Conservation (phyloP, 2,329 filamentous ascomycete species). For the Cryphonectria nitschkei region DNA sequence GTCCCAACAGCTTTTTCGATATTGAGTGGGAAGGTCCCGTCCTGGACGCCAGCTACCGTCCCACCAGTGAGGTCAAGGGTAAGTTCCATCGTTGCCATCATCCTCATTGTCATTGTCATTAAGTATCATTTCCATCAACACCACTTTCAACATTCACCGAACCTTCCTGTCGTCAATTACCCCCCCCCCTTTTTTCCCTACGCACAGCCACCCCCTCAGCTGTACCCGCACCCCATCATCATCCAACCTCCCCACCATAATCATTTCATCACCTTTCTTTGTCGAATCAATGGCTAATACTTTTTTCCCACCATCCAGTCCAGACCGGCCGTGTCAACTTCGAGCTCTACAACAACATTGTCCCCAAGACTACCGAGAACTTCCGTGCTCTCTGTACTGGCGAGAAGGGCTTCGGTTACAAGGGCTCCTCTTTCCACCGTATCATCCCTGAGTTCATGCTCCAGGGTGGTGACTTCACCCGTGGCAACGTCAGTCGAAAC, state of each 20-base stretch:
- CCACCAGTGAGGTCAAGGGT: constrained; percentile 63
- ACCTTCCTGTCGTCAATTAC: not conserved
- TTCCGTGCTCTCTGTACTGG: constrained; percentile 83
- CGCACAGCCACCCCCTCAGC: constrained; percentile 12
- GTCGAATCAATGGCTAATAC: constrained; percentile 7
- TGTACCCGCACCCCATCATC: constrained; percentile 2
- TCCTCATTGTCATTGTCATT: constrained; percentile 2
- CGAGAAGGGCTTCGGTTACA: constrained; percentile 82
- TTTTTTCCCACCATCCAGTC: constrained; percentile 48
- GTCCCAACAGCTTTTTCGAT: constrained; percentile 66
- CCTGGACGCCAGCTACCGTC: constrained; percentile 61
- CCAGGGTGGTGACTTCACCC: constrained; percentile 95
- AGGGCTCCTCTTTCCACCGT: constrained; percentile 85
- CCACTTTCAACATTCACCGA: not conserved
- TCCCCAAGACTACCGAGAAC: constrained; percentile 87
- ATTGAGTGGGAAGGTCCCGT: constrained; percentile 73
- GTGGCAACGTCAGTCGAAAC: constrained; percentile 71
- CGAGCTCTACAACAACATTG: constrained; percentile 81
- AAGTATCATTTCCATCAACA: not conserved
- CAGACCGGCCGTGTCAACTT: constrained; percentile 84
- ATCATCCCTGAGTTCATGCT: constrained; percentile 95
- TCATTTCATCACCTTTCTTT: constrained; percentile 10
- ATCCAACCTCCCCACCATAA: constrained; percentile 18
- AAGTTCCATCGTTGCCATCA: constrained; percentile 41
- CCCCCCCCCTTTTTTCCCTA: not conserved